Conservation (phyloP, 192 early-diverging fungal species). For the Linnemannia schmuckeri region DNA sequence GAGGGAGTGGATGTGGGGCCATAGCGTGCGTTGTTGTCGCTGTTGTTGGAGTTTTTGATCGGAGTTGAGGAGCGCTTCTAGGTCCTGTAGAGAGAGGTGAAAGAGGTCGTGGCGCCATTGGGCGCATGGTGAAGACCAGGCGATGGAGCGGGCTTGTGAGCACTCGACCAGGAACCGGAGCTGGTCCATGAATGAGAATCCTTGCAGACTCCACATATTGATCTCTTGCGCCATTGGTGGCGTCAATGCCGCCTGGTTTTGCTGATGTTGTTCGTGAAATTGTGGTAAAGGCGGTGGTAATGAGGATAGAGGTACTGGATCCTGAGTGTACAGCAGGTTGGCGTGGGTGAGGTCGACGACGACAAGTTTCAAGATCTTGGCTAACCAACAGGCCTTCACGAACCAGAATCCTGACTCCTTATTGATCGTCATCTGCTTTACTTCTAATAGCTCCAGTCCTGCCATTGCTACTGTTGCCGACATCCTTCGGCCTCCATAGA, state of each 20-base stretch:
- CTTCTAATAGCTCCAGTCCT: neutral
- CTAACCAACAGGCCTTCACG: neutral
- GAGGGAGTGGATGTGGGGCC: neutral
- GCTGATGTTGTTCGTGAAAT: neutral
- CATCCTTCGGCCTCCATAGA: neutral
- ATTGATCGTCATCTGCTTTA: neutral
- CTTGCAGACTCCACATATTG: neutral
- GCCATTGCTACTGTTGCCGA: neutral
- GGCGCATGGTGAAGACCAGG: neutral
- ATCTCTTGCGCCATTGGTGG: neutral
- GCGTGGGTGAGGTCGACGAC: neutral
- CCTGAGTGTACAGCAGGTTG: neutral
- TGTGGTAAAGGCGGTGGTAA: neutral
- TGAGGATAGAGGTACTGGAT: neutral
- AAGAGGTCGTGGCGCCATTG: constrained; percentile 1
- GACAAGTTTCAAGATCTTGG: constrained; percentile 2
- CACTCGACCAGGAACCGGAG: neutral
- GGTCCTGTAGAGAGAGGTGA: neutral
- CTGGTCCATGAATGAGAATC: neutral
- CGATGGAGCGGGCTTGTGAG: neutral
- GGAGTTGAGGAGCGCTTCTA: neutral
- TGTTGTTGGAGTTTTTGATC: neutral
- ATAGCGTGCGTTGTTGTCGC: neutral
- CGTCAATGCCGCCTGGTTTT: neutral
- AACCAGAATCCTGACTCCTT: neutral